phyloP scores from a whole-genome alignment of 2,329 filamentous ascomycete genomes.

The Blastomyces gilchristii region DNA sequence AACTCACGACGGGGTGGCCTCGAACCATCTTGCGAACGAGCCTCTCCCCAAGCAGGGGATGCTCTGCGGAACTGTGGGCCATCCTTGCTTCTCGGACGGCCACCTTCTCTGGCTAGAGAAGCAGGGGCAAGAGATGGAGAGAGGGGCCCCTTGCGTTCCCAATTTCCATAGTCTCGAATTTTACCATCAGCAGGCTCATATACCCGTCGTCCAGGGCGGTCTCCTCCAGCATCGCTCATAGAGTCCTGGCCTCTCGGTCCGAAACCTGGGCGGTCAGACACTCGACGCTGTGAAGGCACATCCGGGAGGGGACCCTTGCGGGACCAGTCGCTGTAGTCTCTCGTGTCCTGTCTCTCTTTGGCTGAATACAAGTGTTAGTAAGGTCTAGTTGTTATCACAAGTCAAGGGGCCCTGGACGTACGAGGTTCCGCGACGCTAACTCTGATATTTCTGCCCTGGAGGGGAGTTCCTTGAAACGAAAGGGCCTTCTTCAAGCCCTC shows the following conservation, averaged over 20 bases:
- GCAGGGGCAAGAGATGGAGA: slow-evolving; percentile 53
- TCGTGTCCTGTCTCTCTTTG: slow-evolving; percentile 71
- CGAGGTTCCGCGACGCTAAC: slow-evolving; percentile 96
- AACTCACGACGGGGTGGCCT: slow-evolving; percentile 71
- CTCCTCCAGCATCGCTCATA: slow-evolving; percentile 47
- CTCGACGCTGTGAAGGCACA: slow-evolving; percentile 49
- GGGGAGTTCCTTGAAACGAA: slow-evolving; percentile 65
- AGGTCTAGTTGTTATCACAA: not conserved
- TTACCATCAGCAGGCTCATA: slow-evolving; percentile 61
- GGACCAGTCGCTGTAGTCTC: slow-evolving; percentile 83
- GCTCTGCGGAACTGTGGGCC: slow-evolving; percentile 51
- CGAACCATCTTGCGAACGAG: slow-evolving; percentile 61
- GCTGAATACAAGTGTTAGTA: slow-evolving; percentile 42
- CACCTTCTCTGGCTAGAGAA: slow-evolving; percentile 40
- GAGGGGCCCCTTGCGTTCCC: slow-evolving; percentile 89
- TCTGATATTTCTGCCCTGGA: slow-evolving; percentile 81
- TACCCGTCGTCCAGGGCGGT: slow-evolving; percentile 59
- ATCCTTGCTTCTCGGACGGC: slow-evolving; percentile 50
- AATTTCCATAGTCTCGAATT: slow-evolving; percentile 71
- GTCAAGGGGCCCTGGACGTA: slow-evolving; percentile 46
- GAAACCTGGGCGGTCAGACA: slow-evolving; percentile 46
- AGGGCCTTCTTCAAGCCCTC: slow-evolving; percentile 90
- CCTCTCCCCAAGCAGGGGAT: slow-evolving; percentile 66
- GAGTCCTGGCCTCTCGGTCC: slow-evolving; percentile 44
- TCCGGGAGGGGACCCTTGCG: slow-evolving; percentile 83